Percentiles rank a stretch among this genome's conserved stretches.
These are phyloP conservation scores for Wallemia ichthyophaga DNA, from an alignment of 1,284 basidiomycete species.

Conservation along the genomic window DNA sequence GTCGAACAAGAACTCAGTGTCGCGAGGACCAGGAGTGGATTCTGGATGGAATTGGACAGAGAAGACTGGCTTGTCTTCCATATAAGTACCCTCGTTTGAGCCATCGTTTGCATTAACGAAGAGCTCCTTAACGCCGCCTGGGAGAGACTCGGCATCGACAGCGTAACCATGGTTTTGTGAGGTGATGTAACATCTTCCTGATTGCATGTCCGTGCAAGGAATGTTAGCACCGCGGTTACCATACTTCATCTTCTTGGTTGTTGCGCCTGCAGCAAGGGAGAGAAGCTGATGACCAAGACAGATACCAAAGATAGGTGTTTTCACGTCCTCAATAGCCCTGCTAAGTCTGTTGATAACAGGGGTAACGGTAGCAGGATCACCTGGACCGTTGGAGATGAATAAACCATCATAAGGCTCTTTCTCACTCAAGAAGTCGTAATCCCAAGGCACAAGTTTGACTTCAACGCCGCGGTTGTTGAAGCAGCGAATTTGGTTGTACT, in stretches of 20 bases:
- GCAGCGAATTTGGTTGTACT: slow-evolving; percentile 96
- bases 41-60: slow-evolving; percentile 99
- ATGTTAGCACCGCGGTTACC: slow-evolving; percentile 98
- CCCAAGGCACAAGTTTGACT: slow-evolving; percentile 90
- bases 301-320: slow-evolving; percentile 86
- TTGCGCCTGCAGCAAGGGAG: slow-evolving; percentile 74
- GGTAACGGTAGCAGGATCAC: slow-evolving; percentile 65
- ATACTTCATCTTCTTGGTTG: slow-evolving; percentile 96
- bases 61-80: slow-evolving; percentile 55
- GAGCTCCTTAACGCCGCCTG: slow-evolving; percentile 64
- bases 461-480: slow-evolving; percentile 79
- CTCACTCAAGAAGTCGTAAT: slow-evolving; percentile 50
- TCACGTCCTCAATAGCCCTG: slow-evolving; percentile 36
- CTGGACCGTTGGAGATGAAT: slow-evolving; percentile 94
- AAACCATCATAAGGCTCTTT: slow-evolving; percentile 71
- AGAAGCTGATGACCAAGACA: slow-evolving; percentile 95
- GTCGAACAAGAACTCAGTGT: slow-evolving; percentile 96
- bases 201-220: slow-evolving; percentile 77
- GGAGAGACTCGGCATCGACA: slow-evolving; percentile 54
- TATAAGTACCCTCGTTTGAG: slow-evolving; percentile 94
- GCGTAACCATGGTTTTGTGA: slow-evolving; percentile 98
- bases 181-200: slow-evolving; percentile 92
- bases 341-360: slow-evolving; percentile 42
- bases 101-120: slow-evolving; percentile 93
- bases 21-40: slow-evolving; percentile 86